Evolutionary conservation across 1,284 basidiomycete species (phyloP).

Genomic region (Vanrija sp.): DNA sequence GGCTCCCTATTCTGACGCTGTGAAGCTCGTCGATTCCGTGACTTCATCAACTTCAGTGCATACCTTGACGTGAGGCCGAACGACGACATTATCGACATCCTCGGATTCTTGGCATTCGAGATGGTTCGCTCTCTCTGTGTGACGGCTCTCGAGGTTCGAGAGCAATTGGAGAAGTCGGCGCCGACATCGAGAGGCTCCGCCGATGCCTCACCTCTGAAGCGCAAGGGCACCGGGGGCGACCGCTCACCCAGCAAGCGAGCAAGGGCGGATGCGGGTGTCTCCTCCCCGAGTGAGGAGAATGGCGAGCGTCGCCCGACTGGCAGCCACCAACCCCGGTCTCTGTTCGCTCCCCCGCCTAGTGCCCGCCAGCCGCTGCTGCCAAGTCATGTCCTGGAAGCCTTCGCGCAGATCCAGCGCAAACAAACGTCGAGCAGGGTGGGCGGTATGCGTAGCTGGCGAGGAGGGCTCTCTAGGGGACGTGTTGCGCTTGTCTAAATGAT

Average conservation of each 20-base stretch:
- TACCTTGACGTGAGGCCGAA: slow-evolving; percentile 87
- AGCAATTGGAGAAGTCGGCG: slow-evolving; percentile 29
- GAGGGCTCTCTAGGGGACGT: slow-evolving; percentile 70
- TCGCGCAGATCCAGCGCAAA: slow-evolving; percentile 77
- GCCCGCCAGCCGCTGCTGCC: slow-evolving; percentile 70
- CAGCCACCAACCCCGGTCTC: slow-evolving; percentile 51
- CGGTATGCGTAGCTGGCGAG: slow-evolving; percentile 82
- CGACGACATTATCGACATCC: slow-evolving; percentile 94
- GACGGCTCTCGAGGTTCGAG: slow-evolving; percentile 68
- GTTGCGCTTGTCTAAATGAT: slow-evolving; percentile 67
- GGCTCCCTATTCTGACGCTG: slow-evolving; percentile 29
- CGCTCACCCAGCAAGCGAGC: slow-evolving; percentile 44
- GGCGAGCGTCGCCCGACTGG: background rate
- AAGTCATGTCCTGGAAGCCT: slow-evolving; percentile 84
- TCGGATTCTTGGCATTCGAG: slow-evolving; percentile 95
- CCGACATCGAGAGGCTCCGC: slow-evolving; percentile 6
- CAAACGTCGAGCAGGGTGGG: slow-evolving; percentile 72
- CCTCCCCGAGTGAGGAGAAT: background rate
- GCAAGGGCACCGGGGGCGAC: slow-evolving; percentile 38
- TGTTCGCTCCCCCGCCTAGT: slow-evolving; percentile 75
- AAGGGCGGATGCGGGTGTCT: slow-evolving; percentile 52
- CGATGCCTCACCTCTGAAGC: slow-evolving; percentile 20
- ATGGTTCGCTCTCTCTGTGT: slow-evolving; percentile 91
- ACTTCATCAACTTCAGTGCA: slow-evolving; percentile 86
- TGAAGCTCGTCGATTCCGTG: slow-evolving; percentile 85